Conservation (phyloP, 176 grass and related monocot genomes). For the Oryza meridionalis region DNA sequence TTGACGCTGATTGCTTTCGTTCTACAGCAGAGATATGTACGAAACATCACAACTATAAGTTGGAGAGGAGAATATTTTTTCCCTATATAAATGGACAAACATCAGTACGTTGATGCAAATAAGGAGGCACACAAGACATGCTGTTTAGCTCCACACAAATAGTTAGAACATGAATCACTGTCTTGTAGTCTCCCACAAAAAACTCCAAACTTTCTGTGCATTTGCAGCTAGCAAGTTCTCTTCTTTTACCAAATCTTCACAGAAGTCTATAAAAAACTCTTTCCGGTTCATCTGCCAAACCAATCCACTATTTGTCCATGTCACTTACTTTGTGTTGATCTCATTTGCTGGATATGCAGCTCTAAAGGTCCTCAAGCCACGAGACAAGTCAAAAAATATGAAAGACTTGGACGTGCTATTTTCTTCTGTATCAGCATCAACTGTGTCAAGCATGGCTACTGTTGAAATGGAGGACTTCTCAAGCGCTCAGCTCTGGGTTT, state of each 20-base stretch:
- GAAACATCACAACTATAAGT: slow-evolving; percentile 3
- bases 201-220: slow-evolving; percentile 30
- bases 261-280: slow-evolving; percentile 36
- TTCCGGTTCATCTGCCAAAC: slow-evolving; percentile 48
- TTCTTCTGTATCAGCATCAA: slow-evolving; percentile 65
- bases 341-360: slow-evolving; percentile 61
- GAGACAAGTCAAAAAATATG: slow-evolving; percentile 17
- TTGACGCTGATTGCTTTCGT: not conserved
- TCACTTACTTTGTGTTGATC: slow-evolving; percentile 54
- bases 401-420: slow-evolving; percentile 63
- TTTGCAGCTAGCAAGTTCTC: slow-evolving; percentile 41
- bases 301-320: slow-evolving; percentile 47
- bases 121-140: slow-evolving; percentile 18
- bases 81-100: slow-evolving; percentile 33
- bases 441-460: slow-evolving; percentile 77
- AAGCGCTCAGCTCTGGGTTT: slow-evolving; percentile 57
- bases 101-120: not conserved
- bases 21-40: not conserved
- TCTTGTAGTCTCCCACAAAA: slow-evolving; percentile 23
- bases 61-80: not conserved
- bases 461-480: slow-evolving; percentile 88
- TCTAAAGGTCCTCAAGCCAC: slow-evolving; percentile 57
- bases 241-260: slow-evolving; percentile 42
- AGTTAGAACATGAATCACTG: slow-evolving; percentile 29
- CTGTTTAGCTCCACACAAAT: slow-evolving; percentile 19